Base-by-base conservation (phyloP, 139 green algal genomes). In the Chlorella sp. region DNA sequence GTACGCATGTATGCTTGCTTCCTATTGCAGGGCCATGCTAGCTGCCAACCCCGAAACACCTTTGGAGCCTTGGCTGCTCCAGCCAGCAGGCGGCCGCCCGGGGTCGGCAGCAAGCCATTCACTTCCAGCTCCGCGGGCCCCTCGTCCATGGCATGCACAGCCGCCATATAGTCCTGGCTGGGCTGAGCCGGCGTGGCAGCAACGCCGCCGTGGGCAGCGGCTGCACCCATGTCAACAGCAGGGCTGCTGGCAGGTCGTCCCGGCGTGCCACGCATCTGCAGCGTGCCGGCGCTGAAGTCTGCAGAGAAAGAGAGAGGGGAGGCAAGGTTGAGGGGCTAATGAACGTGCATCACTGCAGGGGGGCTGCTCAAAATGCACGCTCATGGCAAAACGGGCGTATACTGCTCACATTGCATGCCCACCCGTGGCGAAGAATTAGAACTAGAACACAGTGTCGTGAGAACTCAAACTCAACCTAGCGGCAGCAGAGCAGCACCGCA, bases 151-250 rank as follows among this genome's bases (percentile, higher is more conserved):
- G 71, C 81, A 37, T 82, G 80, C 81, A 95, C 81, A 0, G 92
- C 92, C 3, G 92, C 92, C 78, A 91, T 60, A 61, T 95, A 95
- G 84, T 95, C 93, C 7, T 34, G 39, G 81, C 82, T 91, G 71
- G 61, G 40, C 40, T 69, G 36, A 18, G 5, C 64, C 39, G 42
- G 60, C 87, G 34, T 81, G 28, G 32, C 42, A 48, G n/a, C 37
- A 28, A 81, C 40, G 34, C 22, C 34, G 15, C n/a, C 24, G 0
- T 26, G 48, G 48, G 48, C 48, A 9, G 48, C 48, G 9, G 48
- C 48, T 5, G 7, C 77, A 36, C 78, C 75, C 16, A n/a, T 1
- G 26, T 39, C 66, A 85, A 36, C 28, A 88, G 60, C 83, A 34
- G 75, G 81, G 73, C 77, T 61, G 14, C 26, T 15, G 22, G 69